phyloP scores from a whole-genome alignment of 305 asterid genomes.

The Plantago coronopus region DNA sequence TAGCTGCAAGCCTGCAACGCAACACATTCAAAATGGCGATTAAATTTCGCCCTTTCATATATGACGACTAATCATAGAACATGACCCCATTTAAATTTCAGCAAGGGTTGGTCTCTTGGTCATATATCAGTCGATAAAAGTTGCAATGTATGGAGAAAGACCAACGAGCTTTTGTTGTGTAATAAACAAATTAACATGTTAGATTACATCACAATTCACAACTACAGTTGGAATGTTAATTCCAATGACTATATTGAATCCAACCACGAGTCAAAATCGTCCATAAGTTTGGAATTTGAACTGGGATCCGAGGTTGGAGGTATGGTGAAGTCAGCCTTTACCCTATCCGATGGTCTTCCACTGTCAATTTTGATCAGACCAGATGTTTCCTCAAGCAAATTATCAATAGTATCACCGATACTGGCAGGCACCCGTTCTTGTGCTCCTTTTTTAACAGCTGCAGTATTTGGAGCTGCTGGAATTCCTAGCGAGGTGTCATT shows the following conservation, averaged over 20 bases:
- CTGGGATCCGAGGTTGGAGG: constrained; percentile 24
- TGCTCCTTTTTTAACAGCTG: constrained; percentile 22
- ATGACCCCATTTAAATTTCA: too few species aligned
- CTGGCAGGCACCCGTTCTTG: constrained; percentile 16
- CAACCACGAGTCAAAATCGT: constrained; percentile 91
- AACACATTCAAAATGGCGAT: too few species aligned
- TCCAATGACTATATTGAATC: constrained; percentile 44
- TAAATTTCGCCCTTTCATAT: too few species aligned
- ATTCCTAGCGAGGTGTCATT: constrained; percentile 27
- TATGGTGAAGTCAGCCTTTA: constrained; percentile 2
- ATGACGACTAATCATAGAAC: too few species aligned
- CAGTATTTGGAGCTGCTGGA: constrained; percentile 20
- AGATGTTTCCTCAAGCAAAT: constrained; percentile 58
- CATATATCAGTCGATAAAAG: too few species aligned
- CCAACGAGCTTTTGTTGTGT: too few species aligned
- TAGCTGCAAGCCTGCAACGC: too few species aligned
- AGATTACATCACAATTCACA: constrained; percentile 13
- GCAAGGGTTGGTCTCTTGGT: too few species aligned
- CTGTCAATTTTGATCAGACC: constrained; percentile 1
- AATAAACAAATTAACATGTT: constrained; percentile 7
- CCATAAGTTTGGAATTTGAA: constrained; percentile 49
- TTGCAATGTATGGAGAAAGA: too few species aligned
- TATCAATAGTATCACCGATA: constrained; percentile 49
- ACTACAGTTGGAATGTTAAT: not conserved
- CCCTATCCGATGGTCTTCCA: too few species aligned